These are phyloP conservation scores for Phylloporus rhodoxanthus DNA, from an alignment of 768 basidiomycete genomes.

Conservation along the genomic window DNA sequence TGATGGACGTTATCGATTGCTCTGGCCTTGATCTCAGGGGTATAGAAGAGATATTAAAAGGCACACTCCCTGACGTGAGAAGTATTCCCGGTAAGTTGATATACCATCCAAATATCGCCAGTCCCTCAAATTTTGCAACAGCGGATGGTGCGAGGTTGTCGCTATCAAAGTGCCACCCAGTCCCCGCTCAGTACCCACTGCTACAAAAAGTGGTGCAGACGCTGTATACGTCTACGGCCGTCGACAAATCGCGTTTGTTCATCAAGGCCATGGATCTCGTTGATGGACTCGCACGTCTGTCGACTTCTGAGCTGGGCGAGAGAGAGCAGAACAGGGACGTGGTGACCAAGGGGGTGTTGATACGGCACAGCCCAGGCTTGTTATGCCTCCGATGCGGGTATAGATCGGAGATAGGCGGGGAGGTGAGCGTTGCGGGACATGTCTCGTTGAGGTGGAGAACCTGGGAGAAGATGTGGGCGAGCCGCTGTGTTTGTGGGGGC, in stretches of 20 bases:
- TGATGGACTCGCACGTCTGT: slow-evolving; percentile 48
- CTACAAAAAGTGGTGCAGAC: slow-evolving; percentile 42
- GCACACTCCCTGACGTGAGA: slow-evolving; percentile 26
- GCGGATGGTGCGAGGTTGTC: slow-evolving; percentile 47
- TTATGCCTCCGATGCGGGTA: slow-evolving; percentile 63
- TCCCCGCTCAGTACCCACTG: slow-evolving; percentile 37
- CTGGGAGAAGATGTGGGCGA: slow-evolving; percentile 61
- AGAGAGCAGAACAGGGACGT: slow-evolving; percentile 48
- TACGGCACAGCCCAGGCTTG: slow-evolving; percentile 34
- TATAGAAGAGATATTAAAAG: slow-evolving; percentile 44
- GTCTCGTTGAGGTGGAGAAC: slow-evolving; percentile 45
- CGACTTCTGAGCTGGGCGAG: slow-evolving; percentile 32
- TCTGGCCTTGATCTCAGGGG: slow-evolving; percentile 58
- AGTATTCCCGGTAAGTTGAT: slow-evolving; percentile 22
- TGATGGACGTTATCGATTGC: slow-evolving; percentile 57
- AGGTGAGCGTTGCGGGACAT: slow-evolving; percentile 26
- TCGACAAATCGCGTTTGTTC: slow-evolving; percentile 65
- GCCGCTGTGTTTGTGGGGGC: slow-evolving; percentile 68
- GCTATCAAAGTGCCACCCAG: slow-evolving; percentile 57
- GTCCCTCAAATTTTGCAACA: slow-evolving; percentile 19
- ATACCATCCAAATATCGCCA: background rate
- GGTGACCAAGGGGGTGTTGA: slow-evolving; percentile 53
- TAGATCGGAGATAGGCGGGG: slow-evolving; percentile 41
- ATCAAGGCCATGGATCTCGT: slow-evolving; percentile 69
- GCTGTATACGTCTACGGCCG: slow-evolving; percentile 42